These are phyloP conservation scores for Teunomyces cretensis DNA, from an alignment of 805 yeast species.

Conservation along the genomic window DNA sequence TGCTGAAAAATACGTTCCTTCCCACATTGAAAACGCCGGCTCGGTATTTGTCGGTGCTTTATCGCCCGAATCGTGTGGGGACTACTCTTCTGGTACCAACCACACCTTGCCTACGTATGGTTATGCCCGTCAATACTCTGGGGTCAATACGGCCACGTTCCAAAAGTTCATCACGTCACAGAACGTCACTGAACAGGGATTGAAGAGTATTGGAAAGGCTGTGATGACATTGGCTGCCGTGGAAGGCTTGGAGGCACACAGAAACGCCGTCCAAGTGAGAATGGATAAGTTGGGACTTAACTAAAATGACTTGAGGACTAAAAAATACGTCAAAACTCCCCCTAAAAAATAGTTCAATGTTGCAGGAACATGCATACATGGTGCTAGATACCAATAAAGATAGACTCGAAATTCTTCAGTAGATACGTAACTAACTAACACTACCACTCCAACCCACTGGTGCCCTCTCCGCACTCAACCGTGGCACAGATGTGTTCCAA, in stretches of 20 bases:
- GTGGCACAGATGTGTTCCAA: constrained; percentile 50
- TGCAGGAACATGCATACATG: too few species aligned
- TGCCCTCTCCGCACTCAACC: constrained; percentile 44
- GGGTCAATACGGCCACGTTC: constrained; percentile 94
- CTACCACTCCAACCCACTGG: constrained; percentile 11
- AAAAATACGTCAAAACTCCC: too few species aligned
- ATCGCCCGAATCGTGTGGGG: constrained; percentile 98
- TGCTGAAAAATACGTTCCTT: constrained; percentile 68
- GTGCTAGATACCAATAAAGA: too few species aligned
- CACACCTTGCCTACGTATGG: constrained; percentile 99
- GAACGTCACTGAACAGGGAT: constrained; percentile 81
- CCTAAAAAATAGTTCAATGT: background rate
- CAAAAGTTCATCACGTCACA: constrained; percentile 94
- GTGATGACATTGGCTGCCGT: constrained; percentile 94
- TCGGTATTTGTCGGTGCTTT: constrained; percentile 94
- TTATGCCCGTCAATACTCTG: constrained; percentile 95
- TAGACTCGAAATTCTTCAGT: too few species aligned
- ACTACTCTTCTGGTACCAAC: constrained; percentile 96
- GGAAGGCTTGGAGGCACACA: constrained; percentile 96
- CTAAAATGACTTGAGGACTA: constrained; percentile 10
- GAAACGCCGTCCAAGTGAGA: constrained; percentile 94
- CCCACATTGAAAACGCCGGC: constrained; percentile 86
- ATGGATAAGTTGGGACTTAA: constrained; percentile 75
- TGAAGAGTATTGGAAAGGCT: constrained; percentile 88
- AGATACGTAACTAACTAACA: background rate